Percentiles rank a stretch among this genome's conserved stretches.
These are phyloP conservation scores for Pseudonitzschia pungens DNA, from an alignment of 108 stramenopile species.

Conservation along the genomic window DNA sequence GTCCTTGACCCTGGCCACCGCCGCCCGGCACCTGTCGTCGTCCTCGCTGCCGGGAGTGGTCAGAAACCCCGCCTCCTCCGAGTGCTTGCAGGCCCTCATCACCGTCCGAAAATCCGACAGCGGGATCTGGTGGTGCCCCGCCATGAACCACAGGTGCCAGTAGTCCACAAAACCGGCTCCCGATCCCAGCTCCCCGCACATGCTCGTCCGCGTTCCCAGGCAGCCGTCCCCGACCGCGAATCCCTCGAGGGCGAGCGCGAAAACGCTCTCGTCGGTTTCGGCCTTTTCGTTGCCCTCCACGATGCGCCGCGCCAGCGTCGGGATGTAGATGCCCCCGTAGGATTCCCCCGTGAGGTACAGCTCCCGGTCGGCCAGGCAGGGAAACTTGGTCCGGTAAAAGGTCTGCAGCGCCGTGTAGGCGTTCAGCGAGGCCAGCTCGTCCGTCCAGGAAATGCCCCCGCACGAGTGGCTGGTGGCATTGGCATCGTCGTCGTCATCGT, in stretches of 20 bases:
- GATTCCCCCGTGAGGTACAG: constrained; percentile 72
- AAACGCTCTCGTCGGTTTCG: not conserved
- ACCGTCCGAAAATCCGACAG: constrained; percentile 51
- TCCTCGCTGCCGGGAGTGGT: constrained; percentile 1
- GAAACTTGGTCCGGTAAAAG: constrained; percentile 65
- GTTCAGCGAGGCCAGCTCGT: constrained; percentile 58
- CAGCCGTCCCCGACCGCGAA: constrained; percentile 88
- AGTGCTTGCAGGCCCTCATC: constrained; percentile 42
- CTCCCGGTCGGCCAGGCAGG: constrained; percentile 41
- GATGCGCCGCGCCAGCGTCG: constrained; percentile 56
- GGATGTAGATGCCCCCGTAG: constrained; percentile 69
- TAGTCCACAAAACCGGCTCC: constrained; percentile 29
- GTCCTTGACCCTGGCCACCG: constrained; percentile 34
- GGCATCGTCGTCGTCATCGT: constrained; percentile 15
- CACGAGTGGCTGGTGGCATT: constrained; percentile 36
- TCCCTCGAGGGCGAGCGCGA: constrained; percentile 40
- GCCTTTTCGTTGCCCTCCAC: constrained; percentile 18
- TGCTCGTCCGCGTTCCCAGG: constrained; percentile 66
- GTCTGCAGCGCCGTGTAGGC: constrained; percentile 51
- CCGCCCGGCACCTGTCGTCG: constrained; percentile 43
- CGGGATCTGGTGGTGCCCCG: constrained; percentile 73
- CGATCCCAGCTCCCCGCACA: constrained; percentile 40
- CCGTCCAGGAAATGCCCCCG: constrained; percentile 62
- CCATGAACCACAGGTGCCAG: constrained; percentile 64
- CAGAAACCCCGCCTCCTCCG: constrained; percentile 8